phyloP scores from a whole-genome alignment of 2,329 filamentous ascomycete species.

The Pyricularia sp. region DNA sequence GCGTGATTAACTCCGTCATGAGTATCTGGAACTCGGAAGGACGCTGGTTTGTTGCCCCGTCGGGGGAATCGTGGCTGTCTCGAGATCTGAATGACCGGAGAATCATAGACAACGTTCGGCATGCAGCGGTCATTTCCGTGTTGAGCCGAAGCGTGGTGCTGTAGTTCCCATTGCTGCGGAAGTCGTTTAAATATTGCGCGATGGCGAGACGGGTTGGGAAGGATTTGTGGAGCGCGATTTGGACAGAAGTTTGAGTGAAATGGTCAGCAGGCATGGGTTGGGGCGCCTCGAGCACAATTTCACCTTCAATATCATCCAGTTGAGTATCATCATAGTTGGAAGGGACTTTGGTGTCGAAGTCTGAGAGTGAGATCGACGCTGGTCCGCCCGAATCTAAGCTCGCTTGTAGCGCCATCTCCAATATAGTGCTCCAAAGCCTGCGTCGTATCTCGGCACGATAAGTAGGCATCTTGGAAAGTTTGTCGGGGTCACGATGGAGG shows the following conservation, averaged over 20 bases:
- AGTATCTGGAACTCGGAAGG: constrained; percentile 29
- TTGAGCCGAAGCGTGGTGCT: constrained; percentile 37
- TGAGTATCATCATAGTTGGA: constrained; percentile 41
- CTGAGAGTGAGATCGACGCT: constrained; percentile 30
- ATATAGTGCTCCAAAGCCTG: constrained; percentile 41
- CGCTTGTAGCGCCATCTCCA: constrained; percentile 36
- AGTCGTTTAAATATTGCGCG: constrained; percentile 35
- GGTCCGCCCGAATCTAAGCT: constrained; percentile 36
- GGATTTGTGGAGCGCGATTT: constrained; percentile 34
- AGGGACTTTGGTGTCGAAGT: constrained; percentile 39
- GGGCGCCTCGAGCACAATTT: background rate
- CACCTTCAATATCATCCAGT: constrained; percentile 17
- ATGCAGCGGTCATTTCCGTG: constrained; percentile 30
- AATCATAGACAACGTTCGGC: constrained; percentile 22
- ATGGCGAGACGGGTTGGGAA: constrained; percentile 33
- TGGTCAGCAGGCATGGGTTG: constrained; percentile 20
- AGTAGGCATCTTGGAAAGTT: constrained; percentile 22
- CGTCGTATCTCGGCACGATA: constrained; percentile 36
- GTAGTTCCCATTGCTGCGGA: constrained; percentile 31
- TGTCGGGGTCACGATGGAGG: constrained; percentile 36
- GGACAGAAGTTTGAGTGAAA: constrained; percentile 38
- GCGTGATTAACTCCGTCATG: constrained; percentile 31
- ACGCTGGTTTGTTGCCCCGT: constrained; percentile 3
- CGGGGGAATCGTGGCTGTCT: constrained; percentile 5
- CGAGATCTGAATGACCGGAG: constrained; percentile 18